phyloP scores from a whole-genome alignment of 2,329 filamentous ascomycete species.

The Trichoderma oligosporum region DNA sequence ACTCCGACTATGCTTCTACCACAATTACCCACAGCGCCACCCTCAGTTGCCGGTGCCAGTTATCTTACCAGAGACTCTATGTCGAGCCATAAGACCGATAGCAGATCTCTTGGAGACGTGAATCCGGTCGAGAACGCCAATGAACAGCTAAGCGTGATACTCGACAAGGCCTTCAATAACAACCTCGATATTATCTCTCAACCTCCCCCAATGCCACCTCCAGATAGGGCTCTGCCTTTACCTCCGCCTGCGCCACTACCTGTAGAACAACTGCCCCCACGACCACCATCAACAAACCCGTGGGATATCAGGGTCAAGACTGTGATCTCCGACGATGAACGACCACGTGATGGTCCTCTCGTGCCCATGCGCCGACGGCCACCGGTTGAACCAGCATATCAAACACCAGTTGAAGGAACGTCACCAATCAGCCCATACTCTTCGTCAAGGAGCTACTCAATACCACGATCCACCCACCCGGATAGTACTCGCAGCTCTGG shows the following conservation, averaged over 20 bases:
- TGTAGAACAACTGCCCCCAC: slow-evolving; percentile 26
- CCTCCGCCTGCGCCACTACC: slow-evolving; percentile 1
- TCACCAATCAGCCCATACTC: neutral
- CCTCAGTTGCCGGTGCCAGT: slow-evolving; percentile 15
- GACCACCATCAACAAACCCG: slow-evolving; percentile 42
- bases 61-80: slow-evolving; percentile 27
- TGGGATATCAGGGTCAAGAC: slow-evolving; percentile 38
- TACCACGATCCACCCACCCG: neutral
- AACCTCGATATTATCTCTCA: neutral
- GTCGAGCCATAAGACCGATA: slow-evolving; percentile 23
- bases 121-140: slow-evolving; percentile 29
- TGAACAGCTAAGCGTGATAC: slow-evolving; percentile 27
- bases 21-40: slow-evolving; percentile 11
- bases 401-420: neutral
- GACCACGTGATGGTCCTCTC: slow-evolving; percentile 16
- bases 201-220: slow-evolving; percentile 3
- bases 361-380: slow-evolving; percentile 26
- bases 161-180: slow-evolving; percentile 2
- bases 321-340: slow-evolving; percentile 22
- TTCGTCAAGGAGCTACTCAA: neutral
- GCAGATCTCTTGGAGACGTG: slow-evolving; percentile 21
- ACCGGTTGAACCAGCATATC: neutral
- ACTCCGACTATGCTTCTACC: slow-evolving; percentile 12
- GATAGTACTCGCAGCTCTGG: slow-evolving; percentile 11
- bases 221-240: neutral